phyloP scores from a whole-genome alignment of 2,329 filamentous ascomycete genomes.

The Trichoderma aggressivum region DNA sequence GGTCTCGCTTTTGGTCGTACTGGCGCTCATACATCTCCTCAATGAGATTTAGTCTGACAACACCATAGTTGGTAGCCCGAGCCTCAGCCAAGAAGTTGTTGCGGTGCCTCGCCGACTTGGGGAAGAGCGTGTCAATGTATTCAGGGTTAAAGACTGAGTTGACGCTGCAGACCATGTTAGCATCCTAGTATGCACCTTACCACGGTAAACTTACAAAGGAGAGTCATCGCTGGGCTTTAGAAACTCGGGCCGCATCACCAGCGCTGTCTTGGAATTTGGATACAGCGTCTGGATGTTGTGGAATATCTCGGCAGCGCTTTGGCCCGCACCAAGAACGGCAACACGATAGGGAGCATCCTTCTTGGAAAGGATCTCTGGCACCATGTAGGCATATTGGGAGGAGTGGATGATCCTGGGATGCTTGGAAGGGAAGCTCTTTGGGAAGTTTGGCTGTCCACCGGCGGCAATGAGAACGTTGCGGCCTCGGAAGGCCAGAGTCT shows the following conservation, averaged over 20 bases:
- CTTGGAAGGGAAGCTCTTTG: conserved; percentile 63
- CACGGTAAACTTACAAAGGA: conserved; percentile 66
- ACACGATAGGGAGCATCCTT: conserved; percentile 62
- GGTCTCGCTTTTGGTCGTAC: conserved; percentile 76
- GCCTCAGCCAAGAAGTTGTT: conserved; percentile 61
- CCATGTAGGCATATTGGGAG: conserved; percentile 72
- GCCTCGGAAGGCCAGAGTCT: conserved; percentile 50
- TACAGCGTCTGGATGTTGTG: conserved; percentile 80
- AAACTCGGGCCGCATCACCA: conserved; percentile 81
- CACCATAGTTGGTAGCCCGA: conserved; percentile 87
- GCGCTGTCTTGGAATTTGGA: conserved; percentile 71
- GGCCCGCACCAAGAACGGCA: conserved; percentile 82
- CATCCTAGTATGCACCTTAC: background rate
- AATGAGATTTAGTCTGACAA: conserved; percentile 86
- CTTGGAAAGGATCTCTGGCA: conserved; percentile 57
- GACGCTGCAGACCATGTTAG: conserved; percentile 57
- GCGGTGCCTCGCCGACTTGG: conserved; percentile 61
- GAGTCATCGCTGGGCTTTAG: conserved; percentile 91
- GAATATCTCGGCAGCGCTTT: conserved; percentile 94
- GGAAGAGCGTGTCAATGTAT: conserved; percentile 73
- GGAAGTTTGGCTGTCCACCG: conserved; percentile 65
- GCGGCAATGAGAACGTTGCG: conserved; percentile 63
- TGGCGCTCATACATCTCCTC: conserved; percentile 84
- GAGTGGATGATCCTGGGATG: conserved; percentile 81
- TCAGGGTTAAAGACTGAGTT: conserved; percentile 96